Evolutionary conservation across 495 filamentous ascomycete genomes (phyloP).

Genomic region (Penicillium cinerascens): DNA sequence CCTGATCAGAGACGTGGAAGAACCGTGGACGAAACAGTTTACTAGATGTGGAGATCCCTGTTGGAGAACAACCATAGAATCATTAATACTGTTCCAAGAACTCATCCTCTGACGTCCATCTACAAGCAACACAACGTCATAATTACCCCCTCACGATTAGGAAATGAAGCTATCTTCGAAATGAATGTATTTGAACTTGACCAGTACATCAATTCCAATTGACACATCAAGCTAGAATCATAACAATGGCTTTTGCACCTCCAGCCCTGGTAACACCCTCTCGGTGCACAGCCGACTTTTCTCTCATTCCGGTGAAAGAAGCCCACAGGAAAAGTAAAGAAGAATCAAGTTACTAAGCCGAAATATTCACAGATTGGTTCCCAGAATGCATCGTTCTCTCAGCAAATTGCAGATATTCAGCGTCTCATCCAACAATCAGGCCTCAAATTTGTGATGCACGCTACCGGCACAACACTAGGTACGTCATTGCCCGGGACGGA

Average conservation of each 20-base stretch:
- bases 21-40: slow-evolving; percentile 20
- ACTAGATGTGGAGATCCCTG: background rate
- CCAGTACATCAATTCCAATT: background rate
- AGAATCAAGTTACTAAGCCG: background rate
- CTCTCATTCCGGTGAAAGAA: slow-evolving; percentile 59
- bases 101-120: too few species aligned
- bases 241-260: slow-evolving; percentile 14
- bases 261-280: slow-evolving; percentile 50
- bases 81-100: background rate
- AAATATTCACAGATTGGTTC: slow-evolving; percentile 58
- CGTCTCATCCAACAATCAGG: slow-evolving; percentile 65
- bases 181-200: background rate
- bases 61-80: background rate
- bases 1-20: slow-evolving; percentile 40
- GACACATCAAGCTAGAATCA: background rate
- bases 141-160: background rate
- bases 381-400: slow-evolving; percentile 64
- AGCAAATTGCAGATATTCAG: slow-evolving; percentile 79
- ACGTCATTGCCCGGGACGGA: background rate
- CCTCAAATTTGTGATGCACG: slow-evolving; percentile 74
- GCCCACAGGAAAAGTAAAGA: background rate
- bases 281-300: slow-evolving; percentile 67
- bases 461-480: slow-evolving; percentile 82
- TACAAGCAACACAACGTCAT: background rate
- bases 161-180: background rate